Evolutionary conservation across 1,284 basidiomycete species (phyloP), one percentile per base, ranked within the genome.

Genomic region (Pterulicium gracile): DNA sequence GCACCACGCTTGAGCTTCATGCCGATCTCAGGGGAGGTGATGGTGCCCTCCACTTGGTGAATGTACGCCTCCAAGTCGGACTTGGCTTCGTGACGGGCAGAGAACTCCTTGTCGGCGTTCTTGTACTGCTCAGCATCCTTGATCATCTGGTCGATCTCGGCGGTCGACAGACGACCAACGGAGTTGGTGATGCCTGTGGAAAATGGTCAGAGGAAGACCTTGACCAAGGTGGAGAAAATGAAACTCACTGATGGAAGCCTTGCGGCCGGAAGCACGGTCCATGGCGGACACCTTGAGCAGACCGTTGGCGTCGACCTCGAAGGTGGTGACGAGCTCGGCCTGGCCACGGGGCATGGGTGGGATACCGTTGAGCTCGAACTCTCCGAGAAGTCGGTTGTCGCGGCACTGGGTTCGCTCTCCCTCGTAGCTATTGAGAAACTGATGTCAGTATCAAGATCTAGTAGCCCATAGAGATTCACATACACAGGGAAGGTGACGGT

Each of bases 131-230:
- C 92, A 50, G 93, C 93, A 61, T 96, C 91, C 74, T 92, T 91
- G 76, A 96, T 93, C 94, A 97, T 97, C 69, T 94, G 88, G 59
- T 93, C 89, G 55, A 96, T 97, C 77, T 97, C 93, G 54, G 81
- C 87, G 43, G 84, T 79, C 40, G 92, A 95, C 56, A 97, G 79
- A 70, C 93, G 91, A 55, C 93, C 93, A 61, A 95, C 92, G 49
- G 92, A 95, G 79, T 92, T 93, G 65, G 88, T 90, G 65, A 93
- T 90, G 69, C 81, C 81, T 86, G 50, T 4, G 48, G 17, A 46
- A 50, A 43, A 50, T 48, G 12, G 50, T 49, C 36, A 49, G n/a
- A 14, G 21, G 43, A 36, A 46, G 22, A 44, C 14, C 15, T 44
- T 15, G 21, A 23, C 42, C 5, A 17, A 44, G 19, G 12, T 40